Evolutionary conservation across 75 land plant species (phyloP), one percentile per base, ranked within the genome.

Genomic region (Pinus tabuliformis): DNA sequence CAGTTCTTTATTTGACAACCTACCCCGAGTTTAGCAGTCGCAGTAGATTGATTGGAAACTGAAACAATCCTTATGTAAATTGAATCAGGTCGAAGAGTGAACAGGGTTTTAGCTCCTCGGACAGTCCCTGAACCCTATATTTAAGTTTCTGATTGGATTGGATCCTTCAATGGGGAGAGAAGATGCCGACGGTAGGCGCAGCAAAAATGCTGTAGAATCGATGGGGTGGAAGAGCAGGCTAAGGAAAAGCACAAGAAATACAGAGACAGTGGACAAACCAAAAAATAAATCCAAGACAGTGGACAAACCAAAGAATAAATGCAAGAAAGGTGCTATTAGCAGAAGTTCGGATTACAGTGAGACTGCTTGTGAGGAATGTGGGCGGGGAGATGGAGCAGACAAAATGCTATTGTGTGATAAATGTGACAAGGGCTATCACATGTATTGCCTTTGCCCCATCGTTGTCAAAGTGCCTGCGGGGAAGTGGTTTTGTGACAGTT

Each of bases 351-450:
- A 66, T 39, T 39, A 39, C 42, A 39, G 42, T 6, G 60, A 16
- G 12, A 59, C 60, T 15, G 17, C 11, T 3, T 91, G 93, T 81
- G 78, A 86, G 83, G 60, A 84, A 76, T 91, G 93, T 57, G 81
- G 85, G 56, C 72, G 61, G 26, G 93, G 88, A 3, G 83, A 86
- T 15, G 58, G 73, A 6, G 79, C 65, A 12, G 71, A 73, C 15
- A 81, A 86, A 84, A 77, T 90, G 64, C 80, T 92, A 5, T 58
- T 92, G 14, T 92, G 95, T 71, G 95, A 92, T 66, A 70, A 62
- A 21, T 92, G 95, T 64, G 90, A 90, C 58, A 75, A 61, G 15
- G 95, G 95, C 9, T 92, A 71, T 73, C 95, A 92, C 58, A 76
- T 84, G 79, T 73, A 26, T 52, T 92, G 95, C 76, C 82, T 90